Evolutionary conservation across 495 filamentous ascomycete species (phyloP), one percentile per base, ranked within the genome.

Genomic region (Penicillium ucsense): DNA sequence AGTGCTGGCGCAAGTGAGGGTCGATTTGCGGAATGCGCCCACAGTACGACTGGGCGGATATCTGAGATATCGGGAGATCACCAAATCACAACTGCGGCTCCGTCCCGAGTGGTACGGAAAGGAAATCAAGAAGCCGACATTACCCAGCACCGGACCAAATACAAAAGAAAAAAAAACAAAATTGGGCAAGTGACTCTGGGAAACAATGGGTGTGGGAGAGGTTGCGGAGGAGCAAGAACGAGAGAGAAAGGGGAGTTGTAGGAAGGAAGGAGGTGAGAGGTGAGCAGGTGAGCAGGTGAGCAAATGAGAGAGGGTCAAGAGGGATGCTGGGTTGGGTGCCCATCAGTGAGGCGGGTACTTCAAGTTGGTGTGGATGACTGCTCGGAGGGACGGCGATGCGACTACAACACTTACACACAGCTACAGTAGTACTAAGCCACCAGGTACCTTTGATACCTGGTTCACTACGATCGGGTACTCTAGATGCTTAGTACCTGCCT

Each of bases 71-170:
- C 46, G 43, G 43, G 33, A 31, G 36, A 57, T 55, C 56, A 62
- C 59, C 59, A 57, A 49, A 57, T 62, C 51, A 62, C 59, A 59
- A 46, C 51, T 56, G 58, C 58, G 53, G 54, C 49, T 54, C 56
- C 59, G 60, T 60, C 56, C 53, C 59, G 53, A 47, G 39, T 35
- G 42, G 28, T 44, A 33, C 48, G 48, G 20, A 38, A 54, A 46
- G 51, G 42, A 49, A 53, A 45, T 47, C 41, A 53, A 35, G 12
- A 53, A 45, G 46, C 47, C 54, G 49, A 49, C 51, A 60, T 57
- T 43, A 57, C 54, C 54, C 33, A 50, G 64, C 53, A 55, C 67
- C 56, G 52, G 40, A 49, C 56, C 50, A 59, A 33, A 54, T 42
- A 55, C 55, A 52, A 56, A 55, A 53, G 42, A 55, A 59, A 59